Base-by-base conservation (phyloP, 2,329 filamentous ascomycete genomes). In the Penicillium sp. region DNA sequence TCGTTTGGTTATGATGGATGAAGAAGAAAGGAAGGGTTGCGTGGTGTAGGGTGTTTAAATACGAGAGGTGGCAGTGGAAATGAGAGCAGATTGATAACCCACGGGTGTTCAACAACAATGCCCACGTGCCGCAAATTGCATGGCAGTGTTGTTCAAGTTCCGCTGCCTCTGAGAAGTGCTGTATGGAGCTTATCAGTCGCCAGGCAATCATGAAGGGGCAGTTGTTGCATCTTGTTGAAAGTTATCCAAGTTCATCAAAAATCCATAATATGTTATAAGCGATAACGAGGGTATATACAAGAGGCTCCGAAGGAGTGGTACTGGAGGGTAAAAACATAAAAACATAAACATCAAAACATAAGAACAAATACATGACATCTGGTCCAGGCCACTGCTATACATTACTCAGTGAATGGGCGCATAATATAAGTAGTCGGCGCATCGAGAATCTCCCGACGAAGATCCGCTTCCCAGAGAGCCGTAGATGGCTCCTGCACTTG, bases 401-500 rank as follows among this genome's bases (percentile, higher is more conserved):
- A 37, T 47, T 31, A 63, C n/a, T 55, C 50, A 38, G 56, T 48
- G 37, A 70, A 53, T 17, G 67, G 58, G 23, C 62, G 63, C 65
- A 69, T 70, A n/a, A 65, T 56, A 62, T 76, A 75, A 54, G 67
- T 73, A 29, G 72, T 75, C 50, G 74, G 74, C 15, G 71, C 73
- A 52, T 65, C 61, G 6, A 76, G 62, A 47, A 78, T 73, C 57
- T 77, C 75, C 17, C 62, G 56, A 42, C 73, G 72, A 27, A 78
- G 57, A 25, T 68, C 65, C 40, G 61, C 48, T 57, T 75, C 72
- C 73, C 71, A 76, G 6, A 56, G 41, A 31, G 60, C 60, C 54
- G 71, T 60, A n/a, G 56, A 58, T 1, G 66, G 58, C 25, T 64
- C 60, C 25, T 56, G 56, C 2, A 66, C 58, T n/a, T 66, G 66